Base-by-base conservation (phyloP, 352 stramenopile genomes). In the Phytopythium chamaehyphon region DNA sequence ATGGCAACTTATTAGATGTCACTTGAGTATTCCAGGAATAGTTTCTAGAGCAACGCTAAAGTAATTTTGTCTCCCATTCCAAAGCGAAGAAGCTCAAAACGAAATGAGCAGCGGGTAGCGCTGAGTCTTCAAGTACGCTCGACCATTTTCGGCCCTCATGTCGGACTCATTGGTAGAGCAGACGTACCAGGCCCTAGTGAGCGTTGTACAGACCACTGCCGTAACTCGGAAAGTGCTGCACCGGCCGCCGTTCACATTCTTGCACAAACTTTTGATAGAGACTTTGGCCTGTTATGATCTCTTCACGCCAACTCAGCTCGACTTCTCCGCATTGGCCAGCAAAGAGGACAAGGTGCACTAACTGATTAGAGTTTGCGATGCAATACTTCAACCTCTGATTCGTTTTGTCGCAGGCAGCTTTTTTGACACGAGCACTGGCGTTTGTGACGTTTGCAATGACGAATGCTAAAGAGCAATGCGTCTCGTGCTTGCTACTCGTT, bases 191-290 rank as follows among this genome's bases (percentile, higher is more conserved):
- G 59, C 70, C 16, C 64, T 91, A n/a, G 64, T 88, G 21, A 49
- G 55, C 2, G 54, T 91, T 47, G 78, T 90, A 12, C 67, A 88
- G 37, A 88, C 78, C 6, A 90, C 78, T 4, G 76, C 73, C 5
- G 64, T 94, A 48, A 90, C 54, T 19, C 73, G 69, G 16, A 86
- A 84, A 53, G 79, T 92, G 21, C 61, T 94, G 4, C 42, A 60
- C 12, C 73, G 83, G 9, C 83, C 83, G 16, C 83, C 83, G 14
- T 94, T 94, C 51, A 88, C 82, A 3, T 92, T 94, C 35, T 53
- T 94, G 5, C 81, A 94, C 61, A 91, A 90, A 51, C 56, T 94
- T 2, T 64, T 91, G 6, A 58, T 90, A 8, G 79, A 90, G 47
- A 87, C 74, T 9, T 55, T 94, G 6, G 66, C 59, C 0, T 61